These are phyloP conservation scores for Entomortierella beljakovae DNA, from an alignment of 192 early-diverging fungal genomes.

Conservation along the genomic window DNA sequence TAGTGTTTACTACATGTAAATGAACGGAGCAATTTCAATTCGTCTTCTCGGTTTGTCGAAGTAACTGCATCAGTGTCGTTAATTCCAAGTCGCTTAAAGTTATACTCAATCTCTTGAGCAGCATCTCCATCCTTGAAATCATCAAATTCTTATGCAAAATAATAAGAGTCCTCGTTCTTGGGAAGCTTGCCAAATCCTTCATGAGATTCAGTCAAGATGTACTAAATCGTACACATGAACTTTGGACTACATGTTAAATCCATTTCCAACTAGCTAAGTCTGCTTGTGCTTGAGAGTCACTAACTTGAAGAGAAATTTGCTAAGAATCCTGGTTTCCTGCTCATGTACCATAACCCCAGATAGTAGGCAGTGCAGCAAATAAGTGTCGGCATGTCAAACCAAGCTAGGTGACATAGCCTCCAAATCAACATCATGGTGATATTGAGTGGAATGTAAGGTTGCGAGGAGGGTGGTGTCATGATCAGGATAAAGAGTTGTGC, in stretches of 20 bases:
- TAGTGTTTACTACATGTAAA: conserved; percentile 24
- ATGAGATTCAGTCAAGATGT: conserved; percentile 32
- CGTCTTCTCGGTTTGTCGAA: conserved; percentile 10
- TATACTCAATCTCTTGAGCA: conserved; percentile 29
- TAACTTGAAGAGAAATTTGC: conserved; percentile 24
- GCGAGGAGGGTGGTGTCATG: conserved; percentile 17
- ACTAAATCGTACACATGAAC: conserved; percentile 41
- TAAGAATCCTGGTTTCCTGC: conserved; percentile 35
- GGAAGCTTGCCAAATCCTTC: conserved; percentile 17
- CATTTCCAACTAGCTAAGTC: conserved; percentile 24
- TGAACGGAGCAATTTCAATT: conserved; percentile 6
- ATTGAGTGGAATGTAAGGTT: conserved; percentile 10
- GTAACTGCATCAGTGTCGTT: conserved; percentile 18
- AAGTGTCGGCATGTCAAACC: conserved; percentile 27
- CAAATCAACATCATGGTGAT: conserved; percentile 31
- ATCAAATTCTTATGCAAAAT: conserved; percentile 25
- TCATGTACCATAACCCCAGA: conserved; percentile 40
- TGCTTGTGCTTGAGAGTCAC: conserved; percentile 3
- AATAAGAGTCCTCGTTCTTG: conserved; percentile 48
- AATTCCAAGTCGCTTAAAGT: conserved; percentile 13
- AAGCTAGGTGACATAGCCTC: conserved; percentile 14
- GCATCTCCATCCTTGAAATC: conserved; percentile 26
- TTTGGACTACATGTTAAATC: conserved; percentile 34
- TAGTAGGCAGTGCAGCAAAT: conserved; percentile 34
- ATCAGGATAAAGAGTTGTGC: conserved; percentile 27